Percentiles rank a stretch among this genome's conserved stretches.
Evolutionary conservation across 2,329 filamentous ascomycete species (phyloP).

Genomic region (Botryotinia calthae): DNA sequence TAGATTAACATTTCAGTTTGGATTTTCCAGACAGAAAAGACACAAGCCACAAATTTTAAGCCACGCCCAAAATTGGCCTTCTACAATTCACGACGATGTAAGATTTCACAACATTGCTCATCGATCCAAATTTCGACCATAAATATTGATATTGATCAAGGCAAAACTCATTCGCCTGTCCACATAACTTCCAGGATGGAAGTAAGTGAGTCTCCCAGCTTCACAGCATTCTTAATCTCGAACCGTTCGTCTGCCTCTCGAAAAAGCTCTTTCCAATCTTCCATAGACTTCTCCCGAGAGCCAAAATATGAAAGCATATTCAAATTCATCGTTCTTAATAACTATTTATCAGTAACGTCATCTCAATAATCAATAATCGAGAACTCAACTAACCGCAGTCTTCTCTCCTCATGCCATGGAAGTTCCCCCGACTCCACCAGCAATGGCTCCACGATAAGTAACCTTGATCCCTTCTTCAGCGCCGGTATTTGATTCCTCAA

Average conservation of each 20-base stretch:
- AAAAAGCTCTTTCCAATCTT: constrained; percentile 10
- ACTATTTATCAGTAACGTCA: neutral
- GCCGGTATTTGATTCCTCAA: constrained; percentile 14
- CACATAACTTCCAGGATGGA: neutral
- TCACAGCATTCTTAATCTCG: neutral
- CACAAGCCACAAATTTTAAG: neutral
- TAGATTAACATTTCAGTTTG: no score
- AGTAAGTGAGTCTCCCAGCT: neutral
- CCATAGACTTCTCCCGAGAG: constrained; percentile 10
- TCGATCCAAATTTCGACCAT: neutral
- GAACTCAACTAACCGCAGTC: neutral
- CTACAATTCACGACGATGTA: neutral
- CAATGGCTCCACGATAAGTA: constrained; percentile 3
- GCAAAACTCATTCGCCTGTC: neutral
- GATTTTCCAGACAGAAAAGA: no score
- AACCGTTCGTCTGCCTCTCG: constrained; percentile 8
- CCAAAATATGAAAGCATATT: constrained; percentile 17
- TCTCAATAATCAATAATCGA: neutral
- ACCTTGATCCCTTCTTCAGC: constrained; percentile 5
- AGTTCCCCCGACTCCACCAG: constrained; percentile 10
- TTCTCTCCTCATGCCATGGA: neutral
- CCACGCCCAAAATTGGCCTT: neutral
- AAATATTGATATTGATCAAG: neutral
- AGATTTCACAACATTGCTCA: neutral
- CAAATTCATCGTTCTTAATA: constrained; percentile 8